These are phyloP conservation scores for Fusarium sp. DNA, from an alignment of 2,329 filamentous ascomycete genomes.

Conservation along the genomic window DNA sequence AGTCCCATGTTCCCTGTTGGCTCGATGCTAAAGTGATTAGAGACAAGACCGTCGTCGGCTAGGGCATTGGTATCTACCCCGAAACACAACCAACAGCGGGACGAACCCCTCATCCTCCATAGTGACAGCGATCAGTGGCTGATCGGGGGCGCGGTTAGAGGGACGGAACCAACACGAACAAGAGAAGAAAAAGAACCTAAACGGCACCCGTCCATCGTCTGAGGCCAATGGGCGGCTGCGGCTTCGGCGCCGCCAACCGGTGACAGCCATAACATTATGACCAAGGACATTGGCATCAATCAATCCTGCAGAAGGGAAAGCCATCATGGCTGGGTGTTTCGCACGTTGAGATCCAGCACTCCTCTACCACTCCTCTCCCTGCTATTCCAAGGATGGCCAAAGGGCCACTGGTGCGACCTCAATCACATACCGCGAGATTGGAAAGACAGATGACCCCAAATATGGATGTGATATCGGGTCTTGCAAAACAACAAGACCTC, in stretches of 20 bases:
- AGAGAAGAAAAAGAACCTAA: conserved; percentile 11
- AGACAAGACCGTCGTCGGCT: conserved; percentile 40
- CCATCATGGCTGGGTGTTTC: background rate
- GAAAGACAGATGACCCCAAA: conserved; percentile 32
- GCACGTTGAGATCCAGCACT: conserved; percentile 2
- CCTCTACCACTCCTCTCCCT: background rate
- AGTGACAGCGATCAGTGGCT: conserved; percentile 33
- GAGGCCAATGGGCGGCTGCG: conserved; percentile 21
- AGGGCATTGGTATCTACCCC: conserved; percentile 40
- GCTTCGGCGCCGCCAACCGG: conserved; percentile 24
- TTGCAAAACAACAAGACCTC: conserved; percentile 23
- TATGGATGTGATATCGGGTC: conserved; percentile 21
- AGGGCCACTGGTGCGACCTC: conserved; percentile 17
- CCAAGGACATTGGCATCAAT: conserved; percentile 8
- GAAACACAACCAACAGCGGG: conserved; percentile 43
- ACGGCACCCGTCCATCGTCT: conserved; percentile 13
- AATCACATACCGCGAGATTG: conserved; percentile 38
- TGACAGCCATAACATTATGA: conserved; percentile 15
- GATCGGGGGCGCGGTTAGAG: conserved; percentile 34
- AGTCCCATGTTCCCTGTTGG: conserved; percentile 41
- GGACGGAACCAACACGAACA: conserved; percentile 28
- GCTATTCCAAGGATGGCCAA: conserved; percentile 4
- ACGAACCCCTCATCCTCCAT: conserved; percentile 32
- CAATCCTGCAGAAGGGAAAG: background rate
- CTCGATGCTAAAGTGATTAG: conserved; percentile 36